Evolutionary conservation across 164 flowering plant genomes (phyloP).

Genomic region (Umbellularia californica): DNA sequence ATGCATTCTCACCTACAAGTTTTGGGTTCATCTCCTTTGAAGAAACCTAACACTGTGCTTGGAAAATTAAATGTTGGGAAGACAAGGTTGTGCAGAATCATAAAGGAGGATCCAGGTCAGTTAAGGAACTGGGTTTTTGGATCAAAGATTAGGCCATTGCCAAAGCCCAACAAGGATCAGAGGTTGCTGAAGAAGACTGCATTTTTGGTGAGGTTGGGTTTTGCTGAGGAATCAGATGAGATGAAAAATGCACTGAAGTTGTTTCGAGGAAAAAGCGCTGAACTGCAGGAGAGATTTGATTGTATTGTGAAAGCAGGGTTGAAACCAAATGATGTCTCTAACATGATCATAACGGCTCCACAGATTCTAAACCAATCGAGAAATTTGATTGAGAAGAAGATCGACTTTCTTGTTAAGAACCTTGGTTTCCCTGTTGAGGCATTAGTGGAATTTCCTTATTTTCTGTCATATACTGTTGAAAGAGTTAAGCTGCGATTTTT

Average conservation of each 20-base stretch:
- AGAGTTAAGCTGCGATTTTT: conserved; percentile 48
- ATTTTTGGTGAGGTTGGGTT: conserved; percentile 58
- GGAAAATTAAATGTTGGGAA: conserved; percentile 35
- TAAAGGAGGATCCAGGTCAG: conserved; percentile 46
- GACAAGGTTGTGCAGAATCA: conserved; percentile 35
- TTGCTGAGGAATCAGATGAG: conserved; percentile 38
- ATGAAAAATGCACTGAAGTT: conserved; percentile 47
- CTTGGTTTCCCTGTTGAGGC: conserved; percentile 49
- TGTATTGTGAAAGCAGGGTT: conserved; percentile 59
- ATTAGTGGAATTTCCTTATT: conserved; percentile 44
- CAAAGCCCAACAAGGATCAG: conserved; percentile 17
- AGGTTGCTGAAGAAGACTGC: conserved; percentile 31
- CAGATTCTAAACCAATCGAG: conserved; percentile 48
- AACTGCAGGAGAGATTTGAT: conserved; percentile 69
- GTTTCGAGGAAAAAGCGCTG: conserved; percentile 53
- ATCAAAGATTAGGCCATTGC: conserved; percentile 30
- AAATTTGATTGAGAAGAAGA: conserved; percentile 41
- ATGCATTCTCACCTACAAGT: conserved; percentile 27
- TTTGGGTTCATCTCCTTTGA: conserved; percentile 45
- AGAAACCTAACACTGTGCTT: conserved; percentile 37
- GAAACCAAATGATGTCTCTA: conserved; percentile 34
- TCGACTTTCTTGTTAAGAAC: conserved; percentile 49
- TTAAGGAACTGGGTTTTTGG: conserved; percentile 52
- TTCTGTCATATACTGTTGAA: conserved; percentile 31
- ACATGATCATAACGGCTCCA: conserved; percentile 52